Conservation (phyloP, 2,329 filamentous ascomycete genomes). For the Tolypocladium paradoxum region DNA sequence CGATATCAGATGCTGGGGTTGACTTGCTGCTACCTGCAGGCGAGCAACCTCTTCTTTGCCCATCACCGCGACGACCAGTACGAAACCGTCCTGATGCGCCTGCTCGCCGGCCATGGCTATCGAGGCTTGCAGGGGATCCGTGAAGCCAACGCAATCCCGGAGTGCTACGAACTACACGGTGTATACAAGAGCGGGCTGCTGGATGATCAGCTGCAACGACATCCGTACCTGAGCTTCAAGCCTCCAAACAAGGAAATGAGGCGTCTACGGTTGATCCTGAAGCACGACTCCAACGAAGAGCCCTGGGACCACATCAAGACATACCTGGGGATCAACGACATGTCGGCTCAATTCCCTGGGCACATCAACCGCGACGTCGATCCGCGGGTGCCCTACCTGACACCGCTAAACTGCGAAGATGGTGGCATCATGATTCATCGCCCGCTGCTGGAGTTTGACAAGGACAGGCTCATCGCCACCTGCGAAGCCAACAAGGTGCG, state of each 20-base stretch:
- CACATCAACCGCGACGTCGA: conserved; percentile 8
- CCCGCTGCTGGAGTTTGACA: conserved; percentile 59
- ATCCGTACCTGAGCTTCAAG: conserved; percentile 28
- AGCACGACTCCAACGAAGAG: conserved; percentile 15
- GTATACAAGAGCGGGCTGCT: conserved; percentile 54
- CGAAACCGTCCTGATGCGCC: conserved; percentile 76
- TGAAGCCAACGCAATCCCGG: conserved; percentile 59
- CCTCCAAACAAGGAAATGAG: conserved; percentile 18
- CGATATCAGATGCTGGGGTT: conserved; percentile 63
- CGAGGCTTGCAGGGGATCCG: conserved; percentile 65
- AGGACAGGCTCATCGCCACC: conserved; percentile 62
- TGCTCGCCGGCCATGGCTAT: conserved; percentile 56
- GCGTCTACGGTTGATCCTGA: conserved; percentile 17
- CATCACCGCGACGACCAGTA: conserved; percentile 89
- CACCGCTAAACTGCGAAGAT: conserved; percentile 38
- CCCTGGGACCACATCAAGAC: conserved; percentile 6
- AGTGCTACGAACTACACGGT: conserved; percentile 66
- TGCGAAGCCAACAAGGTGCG: conserved; percentile 55
- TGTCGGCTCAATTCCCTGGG: conserved; percentile 17
- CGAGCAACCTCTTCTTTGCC: conserved; percentile 59
- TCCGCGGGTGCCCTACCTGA: conserved; percentile 19
- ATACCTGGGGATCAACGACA: conserved; percentile 9
- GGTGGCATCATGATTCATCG: conserved; percentile 58
- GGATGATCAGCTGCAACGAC: conserved; percentile 28
- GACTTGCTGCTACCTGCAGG: conserved; percentile 39